A percentile compares a stretch with the other conserved stretches of the same genome.
Evolutionary conservation across 305 asterid species (phyloP).

Genomic region (Lippia alba): DNA sequence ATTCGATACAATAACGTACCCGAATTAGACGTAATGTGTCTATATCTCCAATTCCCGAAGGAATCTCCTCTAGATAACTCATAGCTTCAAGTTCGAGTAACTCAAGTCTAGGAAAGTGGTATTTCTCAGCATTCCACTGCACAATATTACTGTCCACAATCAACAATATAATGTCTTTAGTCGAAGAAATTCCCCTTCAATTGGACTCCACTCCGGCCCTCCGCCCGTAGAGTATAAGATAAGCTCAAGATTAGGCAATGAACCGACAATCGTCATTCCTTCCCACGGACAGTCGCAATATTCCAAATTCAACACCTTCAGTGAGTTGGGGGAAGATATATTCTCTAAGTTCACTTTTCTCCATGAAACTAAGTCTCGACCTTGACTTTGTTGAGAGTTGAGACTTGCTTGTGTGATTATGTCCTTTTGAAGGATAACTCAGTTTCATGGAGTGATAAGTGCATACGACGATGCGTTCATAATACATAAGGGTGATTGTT

Average conservation of each 20-base stretch:
- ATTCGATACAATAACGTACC: not conserved
- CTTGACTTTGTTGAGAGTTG: no score
- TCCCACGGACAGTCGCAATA: slow-evolving; percentile 29
- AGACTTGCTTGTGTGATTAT: no score
- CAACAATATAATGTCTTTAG: not conserved
- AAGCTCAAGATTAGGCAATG: slow-evolving; percentile 41
- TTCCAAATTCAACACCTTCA: slow-evolving; percentile 26
- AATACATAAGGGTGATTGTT: no score
- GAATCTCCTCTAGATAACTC: not conserved
- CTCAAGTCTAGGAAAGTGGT: not conserved
- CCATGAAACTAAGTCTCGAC: no score
- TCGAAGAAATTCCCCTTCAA: no score
- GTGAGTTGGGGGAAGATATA: slow-evolving; percentile 26
- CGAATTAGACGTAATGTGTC: not conserved
- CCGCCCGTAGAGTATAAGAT: not conserved
- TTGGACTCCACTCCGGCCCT: slow-evolving; percentile 31
- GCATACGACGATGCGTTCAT: no score
- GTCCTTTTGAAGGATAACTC: no score
- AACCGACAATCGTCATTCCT: slow-evolving; percentile 21
- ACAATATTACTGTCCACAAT: not conserved
- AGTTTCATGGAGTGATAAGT: no score
- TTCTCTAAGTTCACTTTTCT: not conserved
- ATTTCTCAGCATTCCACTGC: not conserved
- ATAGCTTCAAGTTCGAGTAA: not conserved
- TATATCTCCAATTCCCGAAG: not conserved